A percentile compares a stretch with the other conserved stretches of the same genome.
phyloP scores from a whole-genome alignment of 177 flowering plant species.

The Vitis hybrid region DNA sequence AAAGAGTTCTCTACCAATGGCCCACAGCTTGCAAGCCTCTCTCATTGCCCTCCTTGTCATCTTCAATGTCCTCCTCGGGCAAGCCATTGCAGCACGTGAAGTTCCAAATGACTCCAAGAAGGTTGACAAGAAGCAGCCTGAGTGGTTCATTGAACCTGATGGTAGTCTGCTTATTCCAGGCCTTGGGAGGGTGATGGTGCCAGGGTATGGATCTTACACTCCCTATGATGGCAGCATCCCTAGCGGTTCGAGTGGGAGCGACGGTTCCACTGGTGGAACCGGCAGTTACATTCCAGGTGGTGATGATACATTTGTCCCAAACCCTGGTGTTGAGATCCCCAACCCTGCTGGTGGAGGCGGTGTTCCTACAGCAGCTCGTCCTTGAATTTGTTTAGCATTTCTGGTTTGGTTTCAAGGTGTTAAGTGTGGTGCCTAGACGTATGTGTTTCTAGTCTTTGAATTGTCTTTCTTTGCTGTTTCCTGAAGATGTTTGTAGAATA shows the following conservation, averaged over 20 bases:
- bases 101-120: conserved; percentile 18
- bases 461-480: too few relatives aligned
- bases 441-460: background rate
- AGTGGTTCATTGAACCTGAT: conserved; percentile 19
- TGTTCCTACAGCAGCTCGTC: conserved; percentile 16
- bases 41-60: conserved; percentile 23
- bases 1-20: conserved; percentile 23
- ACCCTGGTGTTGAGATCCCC: conserved; percentile 48
- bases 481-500: too few relatives aligned
- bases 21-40: conserved; percentile 9
- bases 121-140: conserved; percentile 28
- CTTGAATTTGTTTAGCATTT: conserved; percentile 4
- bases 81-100: conserved; percentile 27
- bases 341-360: conserved; percentile 21
- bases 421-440: background rate
- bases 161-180: conserved; percentile 37
- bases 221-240: conserved; percentile 13
- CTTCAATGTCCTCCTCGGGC: conserved; percentile 23
- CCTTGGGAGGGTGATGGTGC: conserved; percentile 26
- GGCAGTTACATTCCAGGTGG: conserved; percentile 42
- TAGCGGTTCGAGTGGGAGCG: background rate
- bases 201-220: background rate
- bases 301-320: conserved; percentile 45
- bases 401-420: background rate
- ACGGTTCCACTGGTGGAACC: conserved; percentile 10